Evolutionary conservation across 2,329 filamentous ascomycete genomes (phyloP).

Genomic region (Aspergillus thermomutatus): DNA sequence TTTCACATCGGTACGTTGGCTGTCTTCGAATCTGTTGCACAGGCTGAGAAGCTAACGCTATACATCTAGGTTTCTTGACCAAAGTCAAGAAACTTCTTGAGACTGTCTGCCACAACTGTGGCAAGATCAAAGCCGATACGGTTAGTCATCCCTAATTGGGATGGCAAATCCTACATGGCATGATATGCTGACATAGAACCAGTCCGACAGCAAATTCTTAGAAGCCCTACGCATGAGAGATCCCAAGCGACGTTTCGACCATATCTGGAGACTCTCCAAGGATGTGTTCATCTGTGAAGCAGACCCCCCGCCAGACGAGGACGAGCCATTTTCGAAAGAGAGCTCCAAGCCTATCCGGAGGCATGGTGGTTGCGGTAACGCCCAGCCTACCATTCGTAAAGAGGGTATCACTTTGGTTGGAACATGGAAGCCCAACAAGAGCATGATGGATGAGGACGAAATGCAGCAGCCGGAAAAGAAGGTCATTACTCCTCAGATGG

Average conservation of each 20-base stretch:
- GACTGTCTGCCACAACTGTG: conserved; percentile 98
- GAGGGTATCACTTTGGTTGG: conserved; percentile 78
- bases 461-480: conserved; percentile 73
- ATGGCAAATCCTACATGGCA: conserved; percentile 53
- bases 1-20: conserved; percentile 68
- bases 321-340: conserved; percentile 68
- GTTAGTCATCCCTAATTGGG: conserved; percentile 72
- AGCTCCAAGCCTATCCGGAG: conserved; percentile 50
- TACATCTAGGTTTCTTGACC: conserved; percentile 79
- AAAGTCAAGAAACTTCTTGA: conserved; percentile 99
- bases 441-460: conserved; percentile 64
- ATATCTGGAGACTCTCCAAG: conserved; percentile 90
- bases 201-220: conserved; percentile 81
- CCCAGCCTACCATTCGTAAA: conserved; percentile 82
- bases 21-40: neutral
- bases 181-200: conserved; percentile 48
- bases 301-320: conserved; percentile 64
- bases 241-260: conserved; percentile 89
- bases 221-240: conserved; percentile 81
- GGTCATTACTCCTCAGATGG: conserved; percentile 76
- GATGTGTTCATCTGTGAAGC: conserved; percentile 81
- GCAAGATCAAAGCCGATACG: conserved; percentile 94
- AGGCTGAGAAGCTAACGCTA: conserved; percentile 24
- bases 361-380: conserved; percentile 92
- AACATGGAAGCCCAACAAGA: conserved; percentile 68